Conservation (phyloP, 768 basidiomycete genomes). For the Suillus subalutaceus region DNA sequence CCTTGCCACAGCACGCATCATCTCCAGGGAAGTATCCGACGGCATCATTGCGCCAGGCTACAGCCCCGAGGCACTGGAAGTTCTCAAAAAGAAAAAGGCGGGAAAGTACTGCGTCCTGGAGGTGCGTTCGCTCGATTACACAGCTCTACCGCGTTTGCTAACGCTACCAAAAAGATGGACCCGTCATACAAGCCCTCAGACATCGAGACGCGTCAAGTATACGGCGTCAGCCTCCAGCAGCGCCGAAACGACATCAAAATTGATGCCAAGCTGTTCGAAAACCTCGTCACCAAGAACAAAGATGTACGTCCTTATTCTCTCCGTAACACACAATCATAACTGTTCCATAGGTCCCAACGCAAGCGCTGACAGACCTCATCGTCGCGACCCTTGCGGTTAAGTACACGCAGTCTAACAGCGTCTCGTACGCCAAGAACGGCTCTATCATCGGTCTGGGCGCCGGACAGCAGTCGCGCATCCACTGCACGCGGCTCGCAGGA, state of each 20-base stretch:
- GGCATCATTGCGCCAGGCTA: conserved; percentile 98
- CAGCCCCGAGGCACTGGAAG: conserved; percentile 81
- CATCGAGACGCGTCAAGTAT: conserved; percentile 93
- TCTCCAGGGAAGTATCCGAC: conserved; percentile 98
- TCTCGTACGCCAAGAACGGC: conserved; percentile 91
- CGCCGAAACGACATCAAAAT: conserved; percentile 90
- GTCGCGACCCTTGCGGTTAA: conserved; percentile 97
- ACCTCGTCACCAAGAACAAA: conserved; percentile 89
- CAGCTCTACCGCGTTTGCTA: conserved; percentile 4
- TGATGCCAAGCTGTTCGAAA: conserved; percentile 75
- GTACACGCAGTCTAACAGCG: conserved; percentile 99
- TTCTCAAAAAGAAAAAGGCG: conserved; percentile 93
- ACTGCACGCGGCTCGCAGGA: conserved; percentile 97
- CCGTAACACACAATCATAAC: not conserved
- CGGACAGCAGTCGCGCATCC: conserved; percentile 98
- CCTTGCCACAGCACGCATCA: conserved; percentile 91
- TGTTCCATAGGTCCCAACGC: conserved; percentile 61
- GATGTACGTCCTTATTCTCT: conserved; percentile 50
- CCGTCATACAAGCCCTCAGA: conserved; percentile 77
- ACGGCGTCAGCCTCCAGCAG: conserved; percentile 89
- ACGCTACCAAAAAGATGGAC: conserved; percentile 68
- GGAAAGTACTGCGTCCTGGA: conserved; percentile 98
- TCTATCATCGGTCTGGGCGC: conserved; percentile 95
- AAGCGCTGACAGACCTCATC: conserved; percentile 87
- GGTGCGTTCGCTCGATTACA: conserved; percentile 44